Base-by-base conservation (phyloP, 495 filamentous ascomycete genomes). In the Mycothermus thermophilus region DNA sequence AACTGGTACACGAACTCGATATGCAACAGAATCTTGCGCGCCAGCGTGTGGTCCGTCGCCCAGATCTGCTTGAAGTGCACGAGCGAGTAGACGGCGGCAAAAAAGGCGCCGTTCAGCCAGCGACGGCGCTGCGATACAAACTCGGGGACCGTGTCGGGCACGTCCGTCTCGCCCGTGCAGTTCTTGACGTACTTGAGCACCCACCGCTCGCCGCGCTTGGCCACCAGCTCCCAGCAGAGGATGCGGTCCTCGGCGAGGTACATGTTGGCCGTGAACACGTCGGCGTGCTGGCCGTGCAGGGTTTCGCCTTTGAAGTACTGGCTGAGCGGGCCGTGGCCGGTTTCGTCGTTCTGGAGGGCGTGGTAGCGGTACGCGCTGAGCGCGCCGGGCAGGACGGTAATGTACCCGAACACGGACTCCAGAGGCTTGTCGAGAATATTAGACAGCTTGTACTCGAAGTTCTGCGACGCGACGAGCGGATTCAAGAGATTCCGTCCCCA, bases 291-390 rank as follows among this genome's bases (percentile, higher is more conserved):
- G 8, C 92, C 92, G 51, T 94, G 88, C 35, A 99, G 55, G 2
- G 86, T 95, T 60, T 99, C 92, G 41, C 92, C 92, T 62, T 96
- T 96, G 74, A 99, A 99, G 57, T 99, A 99, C 58, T 99, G 90
- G 51, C 84, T 93, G 29, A 99, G 56, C 1, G 92, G 92, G 0
- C 92, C 92, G 51, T 96, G 83, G 8, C 90, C 92, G 13, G 81
- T 93, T 46, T 86, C 77, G 52, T 96, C 90, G 45, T 99, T 99
- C 59, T 96, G 92, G 35, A 99, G 63, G 5, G 92, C 92, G 45
- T 95, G 92, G 55, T 90, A 99, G 19, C 92, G 74, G 51, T 99
- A 99, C 6, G 92, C 92, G 54, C 79, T 86, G 30, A 99, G 67
- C 4, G 92, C 92, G 48, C 92, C 92, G 2, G 92, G 92, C 32